phyloP scores from a whole-genome alignment of 208 protist genomes.

The Trypanosoma theileri region DNA sequence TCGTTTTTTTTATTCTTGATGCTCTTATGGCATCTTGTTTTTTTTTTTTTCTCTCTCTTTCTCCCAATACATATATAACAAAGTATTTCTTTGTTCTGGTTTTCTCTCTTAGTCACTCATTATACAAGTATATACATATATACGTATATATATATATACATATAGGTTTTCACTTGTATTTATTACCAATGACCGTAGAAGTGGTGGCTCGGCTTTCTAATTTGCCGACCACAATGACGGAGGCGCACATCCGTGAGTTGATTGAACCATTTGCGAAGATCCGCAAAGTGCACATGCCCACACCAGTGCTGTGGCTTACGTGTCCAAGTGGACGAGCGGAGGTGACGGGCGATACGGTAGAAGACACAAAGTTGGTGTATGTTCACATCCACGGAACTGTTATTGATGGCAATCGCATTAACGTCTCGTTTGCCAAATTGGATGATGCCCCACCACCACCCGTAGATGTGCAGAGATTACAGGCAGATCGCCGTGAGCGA shows the following conservation, averaged over 20 bases:
- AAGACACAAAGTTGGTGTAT: conserved; percentile 44
- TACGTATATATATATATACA: conserved; percentile 6
- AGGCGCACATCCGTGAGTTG: conserved; percentile 45
- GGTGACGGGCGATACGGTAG: conserved; percentile 32
- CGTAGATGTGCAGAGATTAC: too few species aligned
- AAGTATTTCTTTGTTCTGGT: conserved; percentile 1
- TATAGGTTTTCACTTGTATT: background rate
- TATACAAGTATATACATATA: background rate
- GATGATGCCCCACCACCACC: background rate
- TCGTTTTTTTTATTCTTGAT: too few species aligned
- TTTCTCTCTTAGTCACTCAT: background rate
- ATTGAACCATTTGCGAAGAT: conserved; percentile 33
- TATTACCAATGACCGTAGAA: conserved; percentile 14
- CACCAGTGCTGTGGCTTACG: conserved; percentile 36
- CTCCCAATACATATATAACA: too few species aligned
- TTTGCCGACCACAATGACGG: conserved; percentile 37
- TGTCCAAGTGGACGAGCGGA: conserved; percentile 47
- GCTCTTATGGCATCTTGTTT: too few species aligned
- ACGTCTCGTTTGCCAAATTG: conserved; percentile 41
- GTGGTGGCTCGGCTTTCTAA: conserved; percentile 44
- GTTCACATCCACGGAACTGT: conserved; percentile 40
- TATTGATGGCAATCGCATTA: conserved; percentile 41
- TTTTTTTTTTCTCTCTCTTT: background rate
- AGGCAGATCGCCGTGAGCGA: background rate
- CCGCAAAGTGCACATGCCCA: conserved; percentile 35